Conservation (phyloP, 306 rosid species). For the Pyrus pyrifolia region DNA sequence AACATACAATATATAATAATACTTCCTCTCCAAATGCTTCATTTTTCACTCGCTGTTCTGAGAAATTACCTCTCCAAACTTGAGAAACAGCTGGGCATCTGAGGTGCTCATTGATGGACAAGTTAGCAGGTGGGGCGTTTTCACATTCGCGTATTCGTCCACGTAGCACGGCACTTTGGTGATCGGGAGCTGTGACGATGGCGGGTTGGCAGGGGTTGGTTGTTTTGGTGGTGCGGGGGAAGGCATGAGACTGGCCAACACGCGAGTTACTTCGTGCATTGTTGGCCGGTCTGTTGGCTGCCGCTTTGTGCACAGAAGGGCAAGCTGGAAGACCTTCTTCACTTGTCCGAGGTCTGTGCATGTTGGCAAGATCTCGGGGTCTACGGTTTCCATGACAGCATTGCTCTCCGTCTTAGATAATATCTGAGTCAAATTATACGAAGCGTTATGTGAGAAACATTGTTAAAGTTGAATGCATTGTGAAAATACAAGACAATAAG, state of each 20-base stretch:
- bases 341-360: slow-evolving; percentile 78
- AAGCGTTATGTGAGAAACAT: not conserved
- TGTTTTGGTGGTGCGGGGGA: slow-evolving; percentile 25
- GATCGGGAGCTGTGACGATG: slow-evolving; percentile 27
- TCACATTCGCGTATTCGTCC: slow-evolving; percentile 80
- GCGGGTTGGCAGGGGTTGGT: slow-evolving; percentile 4
- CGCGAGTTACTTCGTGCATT: slow-evolving; percentile 84
- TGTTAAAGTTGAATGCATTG: not conserved
- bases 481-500: not conserved
- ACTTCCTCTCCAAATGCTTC: not conserved
- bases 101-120: slow-evolving; percentile 88
- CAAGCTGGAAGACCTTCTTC: slow-evolving; percentile 75
- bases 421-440: slow-evolving; percentile 35
- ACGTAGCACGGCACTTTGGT: slow-evolving; percentile 49
- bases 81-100: slow-evolving; percentile 81
- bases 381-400: slow-evolving; percentile 91
- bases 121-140: slow-evolving; percentile 63
- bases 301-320: slow-evolving; percentile 76
- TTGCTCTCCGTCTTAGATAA: slow-evolving; percentile 73
- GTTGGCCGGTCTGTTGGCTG: slow-evolving; percentile 78
- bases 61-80: slow-evolving; percentile 91
- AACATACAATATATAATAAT: not conserved
- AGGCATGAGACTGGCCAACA: slow-evolving; percentile 54
- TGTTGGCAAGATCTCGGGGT: slow-evolving; percentile 69
- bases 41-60: slow-evolving; percentile 56